phyloP scores from a whole-genome alignment of 768 basidiomycete genomes.

The Pulveroboletus sp. region DNA sequence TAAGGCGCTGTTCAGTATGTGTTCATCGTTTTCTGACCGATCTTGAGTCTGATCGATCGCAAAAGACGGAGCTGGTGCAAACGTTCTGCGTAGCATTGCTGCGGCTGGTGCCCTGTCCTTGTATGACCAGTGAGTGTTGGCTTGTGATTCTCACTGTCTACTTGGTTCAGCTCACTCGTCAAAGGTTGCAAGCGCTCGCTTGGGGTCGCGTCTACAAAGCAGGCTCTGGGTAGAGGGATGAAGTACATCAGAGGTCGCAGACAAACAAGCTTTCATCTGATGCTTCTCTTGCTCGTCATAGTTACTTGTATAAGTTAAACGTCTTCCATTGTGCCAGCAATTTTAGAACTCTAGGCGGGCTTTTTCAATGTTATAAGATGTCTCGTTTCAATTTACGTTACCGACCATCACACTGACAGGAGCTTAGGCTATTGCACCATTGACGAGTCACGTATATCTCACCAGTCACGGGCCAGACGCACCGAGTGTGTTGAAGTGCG shows the following conservation, averaged over 20 bases:
- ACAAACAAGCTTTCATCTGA: background rate
- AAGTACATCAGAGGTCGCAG: background rate
- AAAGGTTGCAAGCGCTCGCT: conserved; percentile 45
- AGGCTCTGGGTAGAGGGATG: conserved; percentile 25
- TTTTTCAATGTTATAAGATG: background rate
- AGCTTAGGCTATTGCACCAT: background rate
- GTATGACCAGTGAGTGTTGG: conserved; percentile 47
- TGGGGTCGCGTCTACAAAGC: conserved; percentile 56
- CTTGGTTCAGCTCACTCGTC: background rate
- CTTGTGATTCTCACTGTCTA: background rate
- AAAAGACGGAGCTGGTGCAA: conserved; percentile 56
- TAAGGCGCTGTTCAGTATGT: conserved; percentile 36
- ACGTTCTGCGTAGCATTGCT: conserved; percentile 50
- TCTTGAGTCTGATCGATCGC: background rate
- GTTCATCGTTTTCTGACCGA: background rate
- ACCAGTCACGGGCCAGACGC: background rate
- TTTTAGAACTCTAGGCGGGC: too few species aligned
- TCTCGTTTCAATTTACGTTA: background rate
- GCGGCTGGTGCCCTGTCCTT: conserved; percentile 52
- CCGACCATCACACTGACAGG: background rate
- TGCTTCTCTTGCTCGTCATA: background rate
- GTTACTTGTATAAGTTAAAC: background rate
- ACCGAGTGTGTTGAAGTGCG: too few species aligned
- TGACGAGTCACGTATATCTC: background rate
- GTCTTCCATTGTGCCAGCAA: background rate